A percentile compares a stretch with the other conserved stretches of the same genome.
These are phyloP conservation scores for Rosa persica DNA, from an alignment of 306 rosid genomes.

Conservation along the genomic window DNA sequence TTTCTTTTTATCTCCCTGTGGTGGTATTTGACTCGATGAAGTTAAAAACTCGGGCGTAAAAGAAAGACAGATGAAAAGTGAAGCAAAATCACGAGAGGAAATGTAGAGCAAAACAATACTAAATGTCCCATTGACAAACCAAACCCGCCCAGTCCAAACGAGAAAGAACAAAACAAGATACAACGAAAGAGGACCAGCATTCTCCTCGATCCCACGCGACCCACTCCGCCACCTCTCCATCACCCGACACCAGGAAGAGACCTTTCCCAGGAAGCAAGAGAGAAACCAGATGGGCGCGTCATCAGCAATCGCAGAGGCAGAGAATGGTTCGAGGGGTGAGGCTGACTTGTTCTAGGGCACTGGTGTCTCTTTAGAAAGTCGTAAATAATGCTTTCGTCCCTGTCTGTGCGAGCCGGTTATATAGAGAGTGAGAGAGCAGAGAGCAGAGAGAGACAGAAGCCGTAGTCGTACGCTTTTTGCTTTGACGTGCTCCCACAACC, in stretches of 20 bases:
- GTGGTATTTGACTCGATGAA: neutral
- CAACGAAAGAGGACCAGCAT: neutral
- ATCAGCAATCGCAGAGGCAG: neutral
- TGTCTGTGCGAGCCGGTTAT: constrained; percentile 17
- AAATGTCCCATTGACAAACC: neutral
- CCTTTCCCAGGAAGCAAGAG: neutral
- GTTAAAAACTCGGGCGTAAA: neutral
- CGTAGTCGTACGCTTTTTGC: constrained; percentile 20
- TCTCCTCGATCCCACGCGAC: neutral
- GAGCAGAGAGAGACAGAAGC: neutral
- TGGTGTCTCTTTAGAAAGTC: constrained; percentile 19
- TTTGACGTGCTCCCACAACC: constrained; percentile 31
- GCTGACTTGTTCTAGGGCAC: constrained; percentile 12
- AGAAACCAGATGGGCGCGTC: neutral
- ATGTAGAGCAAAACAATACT: neutral
- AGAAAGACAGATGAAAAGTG: neutral
- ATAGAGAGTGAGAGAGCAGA: neutral
- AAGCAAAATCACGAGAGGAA: constrained; percentile 5
- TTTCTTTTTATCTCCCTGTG: neutral
- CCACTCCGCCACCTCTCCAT: neutral
- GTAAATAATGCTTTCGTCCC: constrained; percentile 12
- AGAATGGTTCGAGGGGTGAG: neutral
- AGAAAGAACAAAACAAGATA: constrained; percentile 14
- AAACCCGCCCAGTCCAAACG: neutral
- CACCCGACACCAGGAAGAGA: neutral